Evolutionary conservation across 2,329 filamentous ascomycete genomes (phyloP), one percentile per base, ranked within the genome.

Genomic region (Colletotrichum graminicola): DNA sequence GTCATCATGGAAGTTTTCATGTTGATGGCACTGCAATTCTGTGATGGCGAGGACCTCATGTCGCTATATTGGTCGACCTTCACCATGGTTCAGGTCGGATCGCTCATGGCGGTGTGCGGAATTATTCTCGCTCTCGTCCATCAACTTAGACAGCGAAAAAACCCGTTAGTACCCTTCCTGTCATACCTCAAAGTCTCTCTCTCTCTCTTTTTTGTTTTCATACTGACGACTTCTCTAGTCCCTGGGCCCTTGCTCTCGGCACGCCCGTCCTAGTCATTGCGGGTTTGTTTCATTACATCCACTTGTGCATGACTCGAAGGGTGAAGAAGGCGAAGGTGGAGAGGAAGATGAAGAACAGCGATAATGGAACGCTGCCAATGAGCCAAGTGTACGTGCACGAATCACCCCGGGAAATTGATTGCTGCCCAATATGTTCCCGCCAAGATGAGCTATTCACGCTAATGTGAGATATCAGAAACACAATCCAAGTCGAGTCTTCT

Each of bases 1-100:
- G 81, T 88, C 36, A 79, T 89, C 64, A 82, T 90, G 78, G 88
- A 90, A 76, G 86, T 86, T 18, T 90, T 85, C 67, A 79, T 81
- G 14, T 82, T 89, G 23, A 75, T 89, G 67, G 86, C 86, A 0
- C 78, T 89, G 5, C 86, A 90, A 74, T 90, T 88, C 74, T 90
- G 88, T 73, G 86, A 88, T 47, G 88, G 87, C 12, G 88, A 90
- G 74, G 86, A 89, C 74, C 82, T 90, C 66, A 89, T 89, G 79
- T 84, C 85, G 1, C 79, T 90, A 0, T 90, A 89, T 78, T 90
- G 88, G 88, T 86, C 88, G 0, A 89, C 88, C 2, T 90, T 88
- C 87, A 88, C 87, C 29, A 87, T 89, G 83, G 80, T 89, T 6
- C 88, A 90, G 74, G 79, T 90, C 2, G 88, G 88, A 7, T 86